Evolutionary conservation across 495 filamentous ascomycete genomes (phyloP), one percentile per base, ranked within the genome.

Genomic region (Lophiotrema nucula): DNA sequence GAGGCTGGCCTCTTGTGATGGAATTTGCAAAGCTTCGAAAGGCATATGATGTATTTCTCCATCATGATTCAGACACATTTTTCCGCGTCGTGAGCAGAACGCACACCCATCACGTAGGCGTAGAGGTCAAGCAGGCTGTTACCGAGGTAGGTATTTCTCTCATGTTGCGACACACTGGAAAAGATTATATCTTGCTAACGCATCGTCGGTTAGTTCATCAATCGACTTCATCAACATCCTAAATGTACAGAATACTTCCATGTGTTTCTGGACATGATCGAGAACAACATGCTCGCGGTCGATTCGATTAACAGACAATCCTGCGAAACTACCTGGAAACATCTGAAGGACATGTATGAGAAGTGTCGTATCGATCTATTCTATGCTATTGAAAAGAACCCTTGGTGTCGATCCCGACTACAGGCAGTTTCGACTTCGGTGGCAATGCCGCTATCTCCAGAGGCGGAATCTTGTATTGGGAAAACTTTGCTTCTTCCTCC

Each of bases 271-370:
- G 33, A 16, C 37, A 16, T 23, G 22, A n/a, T 15, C 45, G 12
- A 23, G 33, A 18, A 45, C 33, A 10, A 45, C 28, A 11, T 28
- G 48, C 12, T 16, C n/a, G 16, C 28, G 47, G 73, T 67, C 74
- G 15, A 71, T 8, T 35, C 31, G n/a, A n/a, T 8, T n/a, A 35
- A 35, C 74, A 48, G 71, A 71, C 0, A 39, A 75, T 12, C 74
- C 72, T 56, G 75, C 75, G 26, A 67, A 8, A 35, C n/a, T 8
- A n/a, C n/a, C 31, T 8, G 31, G 8, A n/a, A n/a, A 8, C n/a
- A 35, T 35, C 31, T 35, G 8, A 35, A 35, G 8, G 31, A 8
- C n/a, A 35, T 8, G 31, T n/a, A 8, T 35, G 8, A 35, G n/a
- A n/a, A 35, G 31, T 35, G 31, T 35, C n/a, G 31, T 35, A n/a